Evolutionary conservation across 1,139 yeast genomes (phyloP), one percentile per base, ranked within the genome.

Genomic region (Lodderomyces theae): DNA sequence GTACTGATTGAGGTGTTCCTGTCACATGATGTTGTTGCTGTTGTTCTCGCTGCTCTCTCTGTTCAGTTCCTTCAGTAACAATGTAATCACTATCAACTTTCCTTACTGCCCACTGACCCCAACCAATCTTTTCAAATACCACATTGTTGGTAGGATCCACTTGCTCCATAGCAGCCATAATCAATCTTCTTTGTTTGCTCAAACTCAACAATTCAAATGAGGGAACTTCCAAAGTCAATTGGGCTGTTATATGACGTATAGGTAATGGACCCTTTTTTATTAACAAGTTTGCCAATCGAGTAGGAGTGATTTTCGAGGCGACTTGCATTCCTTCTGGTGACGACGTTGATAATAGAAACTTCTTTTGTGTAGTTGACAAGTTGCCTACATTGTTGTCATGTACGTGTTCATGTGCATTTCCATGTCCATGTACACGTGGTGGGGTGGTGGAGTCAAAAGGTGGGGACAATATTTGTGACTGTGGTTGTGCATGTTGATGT

Each of bases 81-180:
- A 80, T 79, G 43, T 63, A 64, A 45, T 72, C 79, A 8, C 74
- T 60, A 39, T 72, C 76, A 12, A 75, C 78, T 38, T 72, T 65
- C 45, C 82, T 73, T 6, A 90, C 95, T 21, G 90, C 88, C 97
- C 97, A 90, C 57, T 92, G 94, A 44, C 97, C 97, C 97, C 97
- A 90, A 19, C 97, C 97, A 32, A 89, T 89, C 66, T 90, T 90
- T 54, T 88, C 96, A 66, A 90, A 90, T 15, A 85, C 79, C 31
- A 82, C 80, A 43, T 74, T 71, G 43, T 82, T 78, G 21, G 69
- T 72, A 5, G 77, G 65, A 57, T 82, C 94, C 2, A 57, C 53
- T 47, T 69, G 75, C 53, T 88, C 96, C 66, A 90, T 77, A 29
- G 92, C 95, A 6, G 89, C 81, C 83, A 89, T 89, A 30, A 90